Base-by-base conservation (phyloP, 2,329 filamentous ascomycete genomes). In the Phaeosphaeria sp. region DNA sequence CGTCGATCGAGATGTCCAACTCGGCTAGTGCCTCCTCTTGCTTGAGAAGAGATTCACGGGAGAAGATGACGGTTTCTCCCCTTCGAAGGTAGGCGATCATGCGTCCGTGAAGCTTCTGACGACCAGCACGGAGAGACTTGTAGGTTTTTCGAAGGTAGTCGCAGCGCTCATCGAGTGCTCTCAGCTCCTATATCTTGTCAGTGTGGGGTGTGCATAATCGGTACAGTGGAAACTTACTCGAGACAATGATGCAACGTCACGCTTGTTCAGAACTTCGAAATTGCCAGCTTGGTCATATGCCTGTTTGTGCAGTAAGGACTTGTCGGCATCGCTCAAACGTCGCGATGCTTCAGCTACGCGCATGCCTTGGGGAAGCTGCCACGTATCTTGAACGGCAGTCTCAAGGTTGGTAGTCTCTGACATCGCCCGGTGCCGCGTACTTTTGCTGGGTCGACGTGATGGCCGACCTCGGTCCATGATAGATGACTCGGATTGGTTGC, bases 1-100 rank as follows among this genome's bases (percentile, higher is more conserved):
- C 90, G 68, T 93, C 91, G 61, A 94, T 93, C 2, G 89, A 91
- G 17, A 84, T 80, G 71, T 94, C 91, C 6, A 94, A 84, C 74
- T 93, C 91, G 1, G 88, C 86, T 11, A 94, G 82, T 1, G 90
- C 89, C 76, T 93, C 91, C 74, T 93, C 91, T 73, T 93, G 91
- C 78, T 90, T 91, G 43, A 93, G 82, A 74, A 94, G 86, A 20
- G 87, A 88, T 60, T 93, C 90, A 61, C 88, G 84, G 63, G 87
- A 91, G 74, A 93, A 92, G 63, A 86, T 89, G 55, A 89, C 86
- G 5, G 86, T 85, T 30, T 89, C 86, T 8, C 89, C 87, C 18
- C 88, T 89, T 50, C 89, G 88, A 9, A 93, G 84, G 68, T 92
- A 92, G 53, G 89, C 87, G 76, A 91, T 91, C 78, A 93, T 92